Evolutionary conservation across 148 eudicot species (phyloP).

Genomic region (Camellia sinensis): DNA sequence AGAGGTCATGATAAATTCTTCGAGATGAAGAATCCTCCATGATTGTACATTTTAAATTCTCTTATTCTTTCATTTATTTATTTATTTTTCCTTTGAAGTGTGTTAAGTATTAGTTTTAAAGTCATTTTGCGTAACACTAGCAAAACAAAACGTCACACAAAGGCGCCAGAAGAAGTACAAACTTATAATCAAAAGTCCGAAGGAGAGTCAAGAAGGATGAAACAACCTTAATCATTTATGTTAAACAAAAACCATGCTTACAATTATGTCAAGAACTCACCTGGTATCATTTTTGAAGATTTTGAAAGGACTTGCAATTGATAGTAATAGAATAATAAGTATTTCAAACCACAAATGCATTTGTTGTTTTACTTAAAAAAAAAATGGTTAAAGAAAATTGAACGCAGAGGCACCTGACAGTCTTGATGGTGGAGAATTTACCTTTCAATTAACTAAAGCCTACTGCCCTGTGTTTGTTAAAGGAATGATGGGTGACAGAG

Average conservation of each 20-base stretch:
- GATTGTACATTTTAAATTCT: not conserved
- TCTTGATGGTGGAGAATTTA: no score
- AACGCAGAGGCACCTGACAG: no score
- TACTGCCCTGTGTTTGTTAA: no score
- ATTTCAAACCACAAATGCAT: not conserved
- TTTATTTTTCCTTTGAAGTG: no score
- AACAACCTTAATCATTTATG: not conserved
- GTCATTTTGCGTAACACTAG: not conserved
- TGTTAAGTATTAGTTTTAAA: not conserved
- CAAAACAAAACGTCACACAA: not conserved
- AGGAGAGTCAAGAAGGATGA: no score
- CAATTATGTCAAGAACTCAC: slow-evolving; percentile 17
- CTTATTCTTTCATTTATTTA: not conserved
- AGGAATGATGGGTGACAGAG: not conserved
- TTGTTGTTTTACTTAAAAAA: not conserved
- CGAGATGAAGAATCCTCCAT: not conserved
- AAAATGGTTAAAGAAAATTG: no score
- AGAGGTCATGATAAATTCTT: not conserved
- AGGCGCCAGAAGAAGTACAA: not conserved
- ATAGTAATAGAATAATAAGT: slow-evolving; percentile 12
- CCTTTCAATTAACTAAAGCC: no score
- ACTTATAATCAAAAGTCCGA: not conserved
- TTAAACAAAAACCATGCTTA: not conserved
- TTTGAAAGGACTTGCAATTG: slow-evolving; percentile 86
- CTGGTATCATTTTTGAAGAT: slow-evolving; percentile 96